A percentile compares a stretch with the other conserved stretches of the same genome.
Evolutionary conservation across 2,329 filamentous ascomycete genomes (phyloP).

Genomic region (Rutstroemia sp.): DNA sequence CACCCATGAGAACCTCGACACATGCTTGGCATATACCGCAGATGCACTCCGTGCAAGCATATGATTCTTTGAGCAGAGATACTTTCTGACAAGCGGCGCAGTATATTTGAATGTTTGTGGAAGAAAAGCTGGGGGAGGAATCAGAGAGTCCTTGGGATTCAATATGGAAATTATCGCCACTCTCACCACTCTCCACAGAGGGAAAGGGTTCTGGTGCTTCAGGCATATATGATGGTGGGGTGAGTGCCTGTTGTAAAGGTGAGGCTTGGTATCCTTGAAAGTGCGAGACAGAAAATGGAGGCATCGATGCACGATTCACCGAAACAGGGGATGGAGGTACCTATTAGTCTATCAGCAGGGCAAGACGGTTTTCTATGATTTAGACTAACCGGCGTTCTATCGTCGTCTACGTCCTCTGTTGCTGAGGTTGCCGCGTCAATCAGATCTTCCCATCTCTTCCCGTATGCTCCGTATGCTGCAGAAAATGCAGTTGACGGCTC

Average conservation of each 20-base stretch:
- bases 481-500: slow-evolving; percentile 56
- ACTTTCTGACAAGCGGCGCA: slow-evolving; percentile 80
- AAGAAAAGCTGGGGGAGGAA: slow-evolving; percentile 67
- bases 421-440: slow-evolving; percentile 92
- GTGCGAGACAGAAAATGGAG: slow-evolving; percentile 51
- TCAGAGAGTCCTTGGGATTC: slow-evolving; percentile 55
- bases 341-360: slow-evolving; percentile 34
- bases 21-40: slow-evolving; percentile 86
- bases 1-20: slow-evolving; percentile 70
- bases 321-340: slow-evolving; percentile 59
- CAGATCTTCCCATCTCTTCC: slow-evolving; percentile 92
- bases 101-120: slow-evolving; percentile 79
- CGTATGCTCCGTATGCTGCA: slow-evolving; percentile 45
- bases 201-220: slow-evolving; percentile 74
- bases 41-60: slow-evolving; percentile 93
- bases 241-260: slow-evolving; percentile 82
- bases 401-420: slow-evolving; percentile 84
- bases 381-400: slow-evolving; percentile 73
- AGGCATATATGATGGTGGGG: slow-evolving; percentile 64
- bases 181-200: slow-evolving; percentile 73
- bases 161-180: slow-evolving; percentile 67
- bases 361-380: not conserved
- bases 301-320: slow-evolving; percentile 53
- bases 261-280: slow-evolving; percentile 77
- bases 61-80: slow-evolving; percentile 73